Evolutionary conservation across 352 stramenopile genomes (phyloP).

Genomic region (Globisporangium orthogonon): DNA sequence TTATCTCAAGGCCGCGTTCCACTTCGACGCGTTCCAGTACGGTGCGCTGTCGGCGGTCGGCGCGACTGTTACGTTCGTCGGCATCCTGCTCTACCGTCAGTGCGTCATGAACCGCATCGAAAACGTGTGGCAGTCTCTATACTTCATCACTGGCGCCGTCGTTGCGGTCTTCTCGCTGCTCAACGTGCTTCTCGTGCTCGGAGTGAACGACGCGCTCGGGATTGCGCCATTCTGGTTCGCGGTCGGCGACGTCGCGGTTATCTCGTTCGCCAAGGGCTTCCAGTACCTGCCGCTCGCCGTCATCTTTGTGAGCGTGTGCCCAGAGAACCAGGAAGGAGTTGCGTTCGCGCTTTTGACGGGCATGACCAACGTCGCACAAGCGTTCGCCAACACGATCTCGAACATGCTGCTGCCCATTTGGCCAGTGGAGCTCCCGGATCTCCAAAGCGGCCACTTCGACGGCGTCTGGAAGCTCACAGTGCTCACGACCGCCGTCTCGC

Average conservation of each 20-base stretch:
- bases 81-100: conserved; percentile 49
- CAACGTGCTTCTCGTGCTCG: conserved; percentile 64
- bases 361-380: conserved; percentile 64
- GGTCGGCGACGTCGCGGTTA: conserved; percentile 54
- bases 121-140: conserved; percentile 56
- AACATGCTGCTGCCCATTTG: conserved; percentile 73
- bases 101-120: conserved; percentile 34
- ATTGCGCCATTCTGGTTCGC: conserved; percentile 75
- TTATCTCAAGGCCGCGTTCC: conserved; percentile 63
- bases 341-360: conserved; percentile 75
- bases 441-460: conserved; percentile 39
- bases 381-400: conserved; percentile 63
- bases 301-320: conserved; percentile 75
- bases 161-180: conserved; percentile 57
- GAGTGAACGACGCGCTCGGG: conserved; percentile 50
- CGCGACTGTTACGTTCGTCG: conserved; percentile 55
- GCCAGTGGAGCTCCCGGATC: conserved; percentile 61
- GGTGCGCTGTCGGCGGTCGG: conserved; percentile 60
- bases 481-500: conserved; percentile 47
- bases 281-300: conserved; percentile 72
- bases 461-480: conserved; percentile 80
- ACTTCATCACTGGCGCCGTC: conserved; percentile 52
- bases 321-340: conserved; percentile 64
- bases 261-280: conserved; percentile 68
- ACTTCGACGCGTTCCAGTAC: conserved; percentile 76